Percentiles rank a stretch among this genome's conserved stretches.
phyloP scores from a whole-genome alignment of 2,329 filamentous ascomycete genomes.

The Phialophora verrucosa region DNA sequence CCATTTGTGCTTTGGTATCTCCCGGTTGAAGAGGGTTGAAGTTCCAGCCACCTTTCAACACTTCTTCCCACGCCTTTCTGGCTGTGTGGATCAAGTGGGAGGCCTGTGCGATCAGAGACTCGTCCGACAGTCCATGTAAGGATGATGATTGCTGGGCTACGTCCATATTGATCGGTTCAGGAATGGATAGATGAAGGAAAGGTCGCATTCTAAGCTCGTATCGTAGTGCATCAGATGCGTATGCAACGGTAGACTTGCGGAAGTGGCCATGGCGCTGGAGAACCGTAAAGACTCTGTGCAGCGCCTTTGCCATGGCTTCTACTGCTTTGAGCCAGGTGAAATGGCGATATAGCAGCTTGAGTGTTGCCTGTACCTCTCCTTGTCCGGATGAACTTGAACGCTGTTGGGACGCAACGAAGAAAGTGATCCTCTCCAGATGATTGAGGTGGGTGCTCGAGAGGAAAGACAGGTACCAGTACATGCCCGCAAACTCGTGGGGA shows the following conservation, averaged over 20 bases:
- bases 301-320: constrained; percentile 58
- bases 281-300: constrained; percentile 68
- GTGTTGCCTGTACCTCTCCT: constrained; percentile 41
- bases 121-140: constrained; percentile 53
- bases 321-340: constrained; percentile 70
- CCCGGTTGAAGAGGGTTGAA: constrained; percentile 34
- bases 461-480: constrained; percentile 90
- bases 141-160: constrained; percentile 59
- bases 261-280: constrained; percentile 63
- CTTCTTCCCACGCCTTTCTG: constrained; percentile 52
- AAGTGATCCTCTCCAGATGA: constrained; percentile 75
- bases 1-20: constrained; percentile 6
- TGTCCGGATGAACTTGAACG: constrained; percentile 21
- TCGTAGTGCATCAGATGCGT: constrained; percentile 69
- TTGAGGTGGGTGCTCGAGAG: constrained; percentile 70
- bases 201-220: constrained; percentile 89
- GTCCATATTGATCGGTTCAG: constrained; percentile 68
- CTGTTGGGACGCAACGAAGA: constrained; percentile 58
- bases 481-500: constrained; percentile 78
- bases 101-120: constrained; percentile 49
- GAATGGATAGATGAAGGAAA: constrained; percentile 71
- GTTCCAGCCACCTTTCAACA: constrained; percentile 48
- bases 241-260: constrained; percentile 58
- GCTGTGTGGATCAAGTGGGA: constrained; percentile 48
- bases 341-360: constrained; percentile 59